phyloP scores from a whole-genome alignment of 305 asterid genomes.

The Vinca major region DNA sequence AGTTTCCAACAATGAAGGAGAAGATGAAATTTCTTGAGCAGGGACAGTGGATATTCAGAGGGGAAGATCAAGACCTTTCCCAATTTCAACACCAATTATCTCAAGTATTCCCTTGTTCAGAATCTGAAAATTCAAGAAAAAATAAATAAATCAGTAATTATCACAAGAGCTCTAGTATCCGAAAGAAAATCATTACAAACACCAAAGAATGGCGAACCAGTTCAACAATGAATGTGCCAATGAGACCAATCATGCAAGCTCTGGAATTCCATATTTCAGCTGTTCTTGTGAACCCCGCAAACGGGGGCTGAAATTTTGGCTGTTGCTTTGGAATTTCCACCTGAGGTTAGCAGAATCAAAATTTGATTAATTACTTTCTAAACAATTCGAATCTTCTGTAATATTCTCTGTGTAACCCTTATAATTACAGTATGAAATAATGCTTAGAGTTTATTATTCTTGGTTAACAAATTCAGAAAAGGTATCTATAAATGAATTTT shows the following conservation, averaged over 20 bases:
- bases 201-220: conserved; percentile 27
- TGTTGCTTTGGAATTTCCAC: conserved; percentile 56
- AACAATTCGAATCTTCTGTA: too few species aligned
- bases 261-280: conserved; percentile 95
- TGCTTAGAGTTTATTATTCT: too few species aligned
- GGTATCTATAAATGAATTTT: too few species aligned
- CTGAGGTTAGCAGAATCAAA: conserved; percentile 17
- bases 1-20: not conserved
- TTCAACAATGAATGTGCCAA: conserved; percentile 70
- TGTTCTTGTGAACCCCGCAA: conserved; percentile 66
- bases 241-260: conserved; percentile 83
- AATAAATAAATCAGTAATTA: not conserved
- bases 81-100: conserved; percentile 70
- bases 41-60: conserved; percentile 30
- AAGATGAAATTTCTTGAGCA: not conserved
- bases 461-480: too few species aligned
- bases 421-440: too few species aligned
- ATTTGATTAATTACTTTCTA: too few species aligned
- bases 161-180: not conserved
- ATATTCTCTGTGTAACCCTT: too few species aligned
- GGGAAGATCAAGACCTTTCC: conserved; percentile 89
- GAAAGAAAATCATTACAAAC: not conserved
- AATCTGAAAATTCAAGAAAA: conserved; percentile 34
- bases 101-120: conserved; percentile 68
- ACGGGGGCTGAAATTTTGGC: conserved; percentile 61